Evolutionary conservation across 2,329 filamentous ascomycete genomes (phyloP), one percentile per base, ranked within the genome.

Genomic region (Sclerotinia sclerotiorum): DNA sequence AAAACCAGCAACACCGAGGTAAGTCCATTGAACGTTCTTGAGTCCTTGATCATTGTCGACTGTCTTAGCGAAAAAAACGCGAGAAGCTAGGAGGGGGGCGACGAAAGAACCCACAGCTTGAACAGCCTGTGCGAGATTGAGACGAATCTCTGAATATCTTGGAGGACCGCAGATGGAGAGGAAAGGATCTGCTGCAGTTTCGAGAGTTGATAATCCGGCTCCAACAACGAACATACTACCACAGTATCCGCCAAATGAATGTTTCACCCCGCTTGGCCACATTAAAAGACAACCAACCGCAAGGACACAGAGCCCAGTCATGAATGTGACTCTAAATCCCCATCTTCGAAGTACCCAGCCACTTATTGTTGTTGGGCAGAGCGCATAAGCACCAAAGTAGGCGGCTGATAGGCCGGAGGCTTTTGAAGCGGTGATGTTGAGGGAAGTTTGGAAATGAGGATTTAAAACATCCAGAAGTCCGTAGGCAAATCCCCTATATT

Each of bases 91-190:
- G 0, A 92, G 85, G 1, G 91, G 90, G 0, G 90, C 90, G 51
- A 93, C 82, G 60, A 93, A 88, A 11, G 89, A 89, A 48, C 90
- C 90, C 60, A 93, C 86, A 66, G 89, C 91, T 75, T 93, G 91
- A 80, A 93, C 89, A 66, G 89, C 89, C 78, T 94, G 90, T 0
- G 90, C 88, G 65, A 93, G 81, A 79, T 93, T 91, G 80, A 94
- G 87, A 72, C 91, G 87, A 70, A 93, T 83, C 75, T 92, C 90
- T 7, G 90, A 87, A 78, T 89, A 92, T 71, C 85, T 84, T 10
- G 90, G 88, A 3, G 90, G 91, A 60, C 87, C 87, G 75, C 86
- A 88, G 57, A 86, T 83, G 78, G 71, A 67, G 54, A 75, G 70
- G 69, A 77, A 74, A 19, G 90, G 89, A 78, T 94, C 92, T 7